Base-by-base conservation (phyloP, 169 alveolate genomes). In the Babesia ovis region DNA sequence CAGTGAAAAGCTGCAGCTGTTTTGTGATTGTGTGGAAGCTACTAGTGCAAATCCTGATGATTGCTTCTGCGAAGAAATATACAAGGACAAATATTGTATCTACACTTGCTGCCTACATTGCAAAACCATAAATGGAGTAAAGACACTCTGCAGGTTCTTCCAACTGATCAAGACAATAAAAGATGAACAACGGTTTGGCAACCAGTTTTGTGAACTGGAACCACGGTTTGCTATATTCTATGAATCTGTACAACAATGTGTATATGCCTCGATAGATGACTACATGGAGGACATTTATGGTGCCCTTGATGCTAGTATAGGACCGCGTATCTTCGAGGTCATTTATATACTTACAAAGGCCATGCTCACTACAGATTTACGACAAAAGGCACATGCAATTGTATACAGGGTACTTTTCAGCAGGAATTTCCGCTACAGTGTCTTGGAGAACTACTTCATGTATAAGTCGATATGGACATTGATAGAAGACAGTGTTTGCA, bases 51-150 rank as follows among this genome's bases (percentile, higher is more conserved):
- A 18, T 22, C 32, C 6, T 35, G 70, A 18, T 9, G 77, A 68
- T n/a, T 79, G 87, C 31, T 45, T 14, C 5, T 79, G 87, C 29
- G 87, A 66, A 4, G 83, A 79, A 0, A 14, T 14, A 18, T 68
- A 46, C 61, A 79, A 51, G 55, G 87, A 79, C 53, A 71, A 79
- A 42, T 54, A 79, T 58, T 42, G 59, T 16, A 37, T 79, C 14
- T 79, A 79, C 56, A 68, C 29, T n/a, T 50, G 37, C 11, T 79
- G 87, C 29, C 58, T 79, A 14, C 0, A 50, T 12, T 79, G 87
- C 74, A 69, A 70, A 25, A 79, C 84, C 14, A 45, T 25, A 22
- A 59, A 42, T 25, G 56, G 66, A 5, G 34, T 45, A 14, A 56
- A 61, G 3, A 70, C 54, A 14, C 62, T 79, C 18, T 12, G 39